phyloP scores from a whole-genome alignment of 345 rosid genomes.

The Corchorus olitorius region DNA sequence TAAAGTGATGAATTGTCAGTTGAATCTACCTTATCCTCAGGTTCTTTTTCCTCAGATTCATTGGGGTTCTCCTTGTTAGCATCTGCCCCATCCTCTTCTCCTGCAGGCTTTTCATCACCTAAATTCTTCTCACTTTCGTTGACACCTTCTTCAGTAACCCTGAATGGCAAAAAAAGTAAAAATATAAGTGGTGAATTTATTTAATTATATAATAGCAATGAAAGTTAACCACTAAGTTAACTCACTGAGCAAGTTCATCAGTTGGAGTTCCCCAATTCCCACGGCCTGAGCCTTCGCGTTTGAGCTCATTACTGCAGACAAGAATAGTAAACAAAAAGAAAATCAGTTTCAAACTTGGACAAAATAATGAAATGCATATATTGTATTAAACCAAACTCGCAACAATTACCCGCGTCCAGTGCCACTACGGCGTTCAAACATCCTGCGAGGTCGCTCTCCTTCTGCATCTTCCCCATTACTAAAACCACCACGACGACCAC shows the following conservation, averaged over 20 bases:
- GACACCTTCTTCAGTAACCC: constrained; percentile 62
- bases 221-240: not conserved
- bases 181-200: not conserved
- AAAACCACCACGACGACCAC: constrained; percentile 66
- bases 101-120: constrained; percentile 61
- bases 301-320: constrained; percentile 57
- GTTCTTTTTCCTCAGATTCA: constrained; percentile 45
- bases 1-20: not conserved
- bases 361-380: not conserved
- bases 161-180: constrained; percentile 22
- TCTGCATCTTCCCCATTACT: constrained; percentile 72
- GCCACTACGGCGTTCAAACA: constrained; percentile 78
- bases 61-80: constrained; percentile 44
- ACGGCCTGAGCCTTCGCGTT: constrained; percentile 90
- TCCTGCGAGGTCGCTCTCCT: constrained; percentile 63
- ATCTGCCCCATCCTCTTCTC: constrained; percentile 59
- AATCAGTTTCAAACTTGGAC: not conserved
- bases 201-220: too few relatives aligned
- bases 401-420: constrained; percentile 82
- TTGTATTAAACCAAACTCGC: not conserved
- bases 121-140: constrained; percentile 57
- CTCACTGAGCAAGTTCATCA: constrained; percentile 79
- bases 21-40: constrained; percentile 60
- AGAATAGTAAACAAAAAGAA: constrained; percentile 7
- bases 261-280: constrained; percentile 87